Conservation (phyloP, 257 asterid species). For the Solanum paucissectum region DNA sequence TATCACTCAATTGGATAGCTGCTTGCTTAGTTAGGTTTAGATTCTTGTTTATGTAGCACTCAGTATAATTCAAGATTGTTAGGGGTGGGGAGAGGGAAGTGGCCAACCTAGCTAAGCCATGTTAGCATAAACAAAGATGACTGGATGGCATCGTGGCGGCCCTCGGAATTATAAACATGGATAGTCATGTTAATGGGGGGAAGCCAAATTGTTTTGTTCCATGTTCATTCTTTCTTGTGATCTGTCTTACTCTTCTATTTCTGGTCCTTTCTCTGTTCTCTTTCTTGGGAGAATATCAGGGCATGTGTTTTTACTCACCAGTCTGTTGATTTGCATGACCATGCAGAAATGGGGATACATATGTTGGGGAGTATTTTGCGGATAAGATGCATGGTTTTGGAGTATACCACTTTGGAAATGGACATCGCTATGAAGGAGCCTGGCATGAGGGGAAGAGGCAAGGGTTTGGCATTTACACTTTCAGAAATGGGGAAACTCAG, state of each 20-base stretch:
- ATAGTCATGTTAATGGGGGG: neutral
- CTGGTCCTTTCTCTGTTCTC: neutral
- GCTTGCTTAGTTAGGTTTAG: neutral
- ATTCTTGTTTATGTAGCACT: neutral
- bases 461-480: constrained; percentile 63
- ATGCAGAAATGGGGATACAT: constrained; percentile 66
- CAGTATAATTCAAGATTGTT: neutral
- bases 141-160: neutral
- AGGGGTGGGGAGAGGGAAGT: neutral
- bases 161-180: neutral
- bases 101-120: neutral
- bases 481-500: constrained; percentile 51
- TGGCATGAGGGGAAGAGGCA: constrained; percentile 88
- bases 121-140: neutral
- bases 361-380: constrained; percentile 70
- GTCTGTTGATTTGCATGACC: neutral
- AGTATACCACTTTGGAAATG: constrained; percentile 55
- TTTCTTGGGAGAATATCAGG: neutral
- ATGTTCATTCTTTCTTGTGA: neutral
- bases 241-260: neutral
- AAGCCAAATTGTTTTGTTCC: neutral
- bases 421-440: constrained; percentile 73
- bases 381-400: constrained; percentile 83
- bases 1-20: neutral
- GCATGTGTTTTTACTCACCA: neutral